Evolutionary conservation across 1,139 yeast genomes (phyloP).

Genomic region (Candida tropicalis): DNA sequence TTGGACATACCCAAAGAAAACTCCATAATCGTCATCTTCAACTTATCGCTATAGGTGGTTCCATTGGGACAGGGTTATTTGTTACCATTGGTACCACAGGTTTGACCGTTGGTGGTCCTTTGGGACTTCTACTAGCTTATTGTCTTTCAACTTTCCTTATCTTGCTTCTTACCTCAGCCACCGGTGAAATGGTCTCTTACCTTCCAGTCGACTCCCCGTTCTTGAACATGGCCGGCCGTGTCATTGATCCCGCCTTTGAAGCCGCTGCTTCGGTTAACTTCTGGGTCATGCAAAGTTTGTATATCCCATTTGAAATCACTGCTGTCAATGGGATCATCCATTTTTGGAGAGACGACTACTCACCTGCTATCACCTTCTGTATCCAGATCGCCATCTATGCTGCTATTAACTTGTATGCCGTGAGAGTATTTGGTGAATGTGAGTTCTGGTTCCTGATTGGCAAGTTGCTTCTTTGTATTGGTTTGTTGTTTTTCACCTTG

Average conservation of each 20-base stretch:
- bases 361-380: constrained; percentile 63
- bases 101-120: constrained; percentile 49
- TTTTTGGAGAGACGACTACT: constrained; percentile 78
- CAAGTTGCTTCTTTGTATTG: constrained; percentile 70
- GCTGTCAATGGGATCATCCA: constrained; percentile 79
- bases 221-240: constrained; percentile 56
- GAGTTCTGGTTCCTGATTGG: constrained; percentile 83
- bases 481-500: constrained; percentile 71
- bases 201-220: constrained; percentile 72
- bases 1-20: constrained; percentile 8
- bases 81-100: constrained; percentile 47
- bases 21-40: constrained; percentile 54
- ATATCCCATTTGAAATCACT: constrained; percentile 80
- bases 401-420: constrained; percentile 70
- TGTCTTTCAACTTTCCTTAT: constrained; percentile 53
- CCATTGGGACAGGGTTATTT: constrained; percentile 67
- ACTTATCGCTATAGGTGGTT: constrained; percentile 66
- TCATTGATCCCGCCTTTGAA: constrained; percentile 69
- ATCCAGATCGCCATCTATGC: constrained; percentile 66
- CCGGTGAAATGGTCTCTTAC: constrained; percentile 84
- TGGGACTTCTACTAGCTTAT: constrained; percentile 46
- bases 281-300: constrained; percentile 73
- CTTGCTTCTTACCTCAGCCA: constrained; percentile 63
- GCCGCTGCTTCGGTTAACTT: constrained; percentile 82
- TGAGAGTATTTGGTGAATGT: constrained; percentile 71